Percentiles rank a stretch among this genome's conserved stretches.
phyloP scores from a whole-genome alignment of 495 filamentous ascomycete species.

The Xylaria palmicola region DNA sequence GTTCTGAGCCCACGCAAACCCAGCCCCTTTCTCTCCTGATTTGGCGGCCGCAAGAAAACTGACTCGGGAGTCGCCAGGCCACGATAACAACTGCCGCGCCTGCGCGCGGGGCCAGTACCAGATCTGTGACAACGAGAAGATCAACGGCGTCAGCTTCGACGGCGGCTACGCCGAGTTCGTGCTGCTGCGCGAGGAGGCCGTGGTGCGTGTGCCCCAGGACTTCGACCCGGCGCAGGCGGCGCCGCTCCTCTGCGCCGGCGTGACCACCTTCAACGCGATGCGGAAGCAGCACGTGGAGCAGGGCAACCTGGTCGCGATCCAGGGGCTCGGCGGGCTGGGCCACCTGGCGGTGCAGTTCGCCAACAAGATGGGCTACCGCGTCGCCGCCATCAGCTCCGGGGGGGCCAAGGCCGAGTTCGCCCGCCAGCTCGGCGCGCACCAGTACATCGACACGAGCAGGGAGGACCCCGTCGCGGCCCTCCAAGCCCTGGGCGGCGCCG shows the following conservation, averaged over 20 bases:
- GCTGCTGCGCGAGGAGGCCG: conserved; percentile 60
- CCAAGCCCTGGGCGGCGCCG: conserved; percentile 59
- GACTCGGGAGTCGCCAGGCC: conserved; percentile 22
- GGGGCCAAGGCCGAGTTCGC: conserved; percentile 60
- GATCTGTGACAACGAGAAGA: conserved; percentile 49
- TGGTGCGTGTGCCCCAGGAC: conserved; percentile 57
- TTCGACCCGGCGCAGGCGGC: conserved; percentile 60
- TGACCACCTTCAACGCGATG: conserved; percentile 72
- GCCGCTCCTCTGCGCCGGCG: conserved; percentile 69
- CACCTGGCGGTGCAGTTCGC: conserved; percentile 70
- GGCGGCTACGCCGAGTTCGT: conserved; percentile 67
- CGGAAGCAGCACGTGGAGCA: conserved; percentile 57
- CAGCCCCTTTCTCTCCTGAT: not conserved
- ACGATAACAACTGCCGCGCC: conserved; percentile 46
- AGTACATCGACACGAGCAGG: conserved; percentile 62
- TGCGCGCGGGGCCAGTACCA: conserved; percentile 53
- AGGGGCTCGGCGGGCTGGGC: conserved; percentile 66
- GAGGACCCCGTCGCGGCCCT: conserved; percentile 52
- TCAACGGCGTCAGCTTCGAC: conserved; percentile 54
- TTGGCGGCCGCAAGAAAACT: not conserved
- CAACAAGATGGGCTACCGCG: conserved; percentile 62
- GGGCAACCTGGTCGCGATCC: conserved; percentile 61
- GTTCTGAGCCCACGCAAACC: conserved; percentile 9
- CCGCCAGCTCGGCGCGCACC: conserved; percentile 60
- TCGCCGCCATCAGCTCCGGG: conserved; percentile 60